Base-by-base conservation (phyloP, 2,329 filamentous ascomycete species). In the Trichoderma sp. region DNA sequence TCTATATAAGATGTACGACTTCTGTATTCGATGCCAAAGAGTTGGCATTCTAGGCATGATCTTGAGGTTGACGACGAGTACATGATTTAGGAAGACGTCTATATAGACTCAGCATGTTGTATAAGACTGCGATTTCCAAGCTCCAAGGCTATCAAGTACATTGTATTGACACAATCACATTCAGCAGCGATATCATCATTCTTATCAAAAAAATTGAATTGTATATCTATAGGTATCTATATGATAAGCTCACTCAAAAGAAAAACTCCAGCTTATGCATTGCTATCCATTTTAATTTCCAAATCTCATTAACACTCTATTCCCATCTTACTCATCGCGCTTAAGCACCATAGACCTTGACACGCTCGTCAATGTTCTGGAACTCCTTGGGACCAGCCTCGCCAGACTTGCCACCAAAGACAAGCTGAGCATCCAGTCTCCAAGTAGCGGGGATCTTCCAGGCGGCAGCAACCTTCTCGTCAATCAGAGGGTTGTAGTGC, bases 401-500 rank as follows among this genome's bases (percentile, higher is more conserved):
- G 60, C 80, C 87, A 24, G 83, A 84, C 65, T 83, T 84, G 72
- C 86, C 88, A 72, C 93, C 93, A 80, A 97, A 96, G 75, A 97
- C 93, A 73, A 97, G 84, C 86, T 97, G 93, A 29, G 92, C 90
- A 77, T 90, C 88, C 72, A 97, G 86, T 77, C 87, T 88, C 93
- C 94, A 97, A 75, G 86, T 86, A 21, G 81, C 76, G 55, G 92
- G 91, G 37, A 97, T 75, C 69, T 86, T 85, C 91, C 92, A 97
- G 74, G 88, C 83, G 71, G 81, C 83, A 56, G 86, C 82, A 65
- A 94, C 91, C 82, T 89, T 88, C 73, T 86, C 84, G 81, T 97
- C 91, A 74, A 96, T 88, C 70, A 97, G 81, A 24, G 93, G 93
- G 87, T 93, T 96, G 86, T 97, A 97, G 84, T 97, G 94, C 86